Evolutionary conservation across 495 filamentous ascomycete species (phyloP).

Genomic region (Podospora conica): DNA sequence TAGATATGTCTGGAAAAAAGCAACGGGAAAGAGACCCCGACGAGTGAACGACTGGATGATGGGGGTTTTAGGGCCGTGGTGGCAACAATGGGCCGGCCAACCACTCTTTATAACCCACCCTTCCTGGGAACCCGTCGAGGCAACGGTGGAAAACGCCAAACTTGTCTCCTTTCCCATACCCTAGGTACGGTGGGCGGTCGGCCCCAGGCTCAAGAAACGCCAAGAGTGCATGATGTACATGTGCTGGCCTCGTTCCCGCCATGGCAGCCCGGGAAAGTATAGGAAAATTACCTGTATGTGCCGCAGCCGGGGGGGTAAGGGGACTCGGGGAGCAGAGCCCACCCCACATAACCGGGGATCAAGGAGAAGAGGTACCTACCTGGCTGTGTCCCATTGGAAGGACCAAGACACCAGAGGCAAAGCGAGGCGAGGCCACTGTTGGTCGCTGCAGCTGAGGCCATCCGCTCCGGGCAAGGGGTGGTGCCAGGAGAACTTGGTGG

Average conservation of each 20-base stretch:
- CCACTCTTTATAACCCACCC: slow-evolving; percentile 8
- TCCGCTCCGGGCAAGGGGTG: neutral
- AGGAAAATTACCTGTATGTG: slow-evolving; percentile 7
- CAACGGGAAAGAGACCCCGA: neutral
- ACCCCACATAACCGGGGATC: slow-evolving; percentile 4
- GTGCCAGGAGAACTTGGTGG: slow-evolving; percentile 1
- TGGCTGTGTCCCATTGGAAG: slow-evolving; percentile 5
- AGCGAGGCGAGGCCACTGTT: slow-evolving; percentile 1
- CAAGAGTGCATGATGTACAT: slow-evolving; percentile 21
- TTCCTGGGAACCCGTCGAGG: slow-evolving; percentile 2
- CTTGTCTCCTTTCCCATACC: neutral
- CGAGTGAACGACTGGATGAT: slow-evolving; percentile 5
- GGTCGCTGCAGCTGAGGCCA: slow-evolving; percentile 12
- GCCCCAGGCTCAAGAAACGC: slow-evolving; percentile 6
- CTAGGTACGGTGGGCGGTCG: neutral
- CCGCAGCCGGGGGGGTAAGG: neutral
- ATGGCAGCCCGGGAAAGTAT: neutral
- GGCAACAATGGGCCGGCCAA: slow-evolving; percentile 2
- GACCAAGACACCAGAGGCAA: slow-evolving; percentile 7
- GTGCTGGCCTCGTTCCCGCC: slow-evolving; percentile 4
- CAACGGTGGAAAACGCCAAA: neutral
- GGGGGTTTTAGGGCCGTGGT: neutral
- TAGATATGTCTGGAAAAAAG: slow-evolving; percentile 1
- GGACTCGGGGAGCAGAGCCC: neutral
- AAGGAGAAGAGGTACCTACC: neutral